phyloP scores from a whole-genome alignment of 2,329 filamentous ascomycete species.

The Seiridium unicorne region DNA sequence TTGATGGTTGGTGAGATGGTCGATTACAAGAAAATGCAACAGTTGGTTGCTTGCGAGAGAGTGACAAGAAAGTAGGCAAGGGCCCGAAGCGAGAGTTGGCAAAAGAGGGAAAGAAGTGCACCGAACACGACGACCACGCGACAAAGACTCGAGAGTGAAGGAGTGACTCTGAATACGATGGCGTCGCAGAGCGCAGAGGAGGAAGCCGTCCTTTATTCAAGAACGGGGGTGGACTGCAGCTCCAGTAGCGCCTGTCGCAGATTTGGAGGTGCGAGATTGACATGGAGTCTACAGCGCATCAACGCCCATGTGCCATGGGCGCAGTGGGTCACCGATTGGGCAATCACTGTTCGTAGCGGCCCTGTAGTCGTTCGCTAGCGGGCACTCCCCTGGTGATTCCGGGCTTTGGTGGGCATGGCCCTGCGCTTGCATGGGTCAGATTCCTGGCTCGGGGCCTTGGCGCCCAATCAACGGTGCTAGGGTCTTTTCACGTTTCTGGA shows the following conservation, averaged over 20 bases:
- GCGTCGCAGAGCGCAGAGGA: background rate
- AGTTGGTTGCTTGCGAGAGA: conserved; percentile 2
- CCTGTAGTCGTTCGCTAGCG: background rate
- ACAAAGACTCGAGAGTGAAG: conserved; percentile 8
- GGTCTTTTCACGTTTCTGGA: background rate
- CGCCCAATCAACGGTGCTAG: conserved; percentile 1
- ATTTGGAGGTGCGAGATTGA: conserved; percentile 8
- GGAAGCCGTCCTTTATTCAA: conserved; percentile 3
- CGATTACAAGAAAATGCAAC: conserved; percentile 1
- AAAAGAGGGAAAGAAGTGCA: conserved; percentile 9
- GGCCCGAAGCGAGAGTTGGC: background rate
- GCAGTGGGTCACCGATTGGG: background rate
- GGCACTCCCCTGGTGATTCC: background rate
- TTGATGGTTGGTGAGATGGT: background rate
- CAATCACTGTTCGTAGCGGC: background rate
- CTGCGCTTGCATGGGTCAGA: conserved; percentile 1
- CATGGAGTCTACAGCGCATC: background rate
- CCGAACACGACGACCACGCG: background rate
- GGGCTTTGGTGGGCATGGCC: background rate
- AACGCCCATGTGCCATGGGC: background rate
- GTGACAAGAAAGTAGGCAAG: conserved; percentile 6
- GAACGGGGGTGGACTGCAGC: background rate
- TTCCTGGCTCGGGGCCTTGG: conserved; percentile 1
- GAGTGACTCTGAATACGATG: conserved; percentile 3
- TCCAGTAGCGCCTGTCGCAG: conserved; percentile 5